Evolutionary conservation across 176 grass and related monocot species (phyloP), one percentile per base, ranked within the genome.

Genomic region (Thalia dealbata): DNA sequence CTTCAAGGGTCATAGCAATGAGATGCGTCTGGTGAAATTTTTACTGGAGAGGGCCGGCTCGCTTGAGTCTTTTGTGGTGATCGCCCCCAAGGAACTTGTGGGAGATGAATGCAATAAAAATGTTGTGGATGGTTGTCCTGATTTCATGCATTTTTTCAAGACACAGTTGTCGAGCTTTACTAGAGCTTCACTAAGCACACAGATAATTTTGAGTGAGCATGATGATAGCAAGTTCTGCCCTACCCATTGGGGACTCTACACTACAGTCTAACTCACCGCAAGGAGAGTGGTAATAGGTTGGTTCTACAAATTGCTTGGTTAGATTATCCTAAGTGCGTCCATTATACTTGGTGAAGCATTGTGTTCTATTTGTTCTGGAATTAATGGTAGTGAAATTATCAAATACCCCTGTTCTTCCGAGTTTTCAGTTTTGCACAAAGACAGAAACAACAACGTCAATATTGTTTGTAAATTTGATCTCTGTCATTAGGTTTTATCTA

Each of bases 1-100:
- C 74, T 96, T 91, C 84, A 92, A 92, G 72, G 89, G 89, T 41
- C 82, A 92, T 82, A 56, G 72, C 52, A 92, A 92, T 76, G 92
- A 96, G 89, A 75, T 82, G 54, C 75, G 70, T 14, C 81, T 96
- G 45, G 75, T 96, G 70, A 76, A 75, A 26, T 96, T 87, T 74
- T 77, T 96, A n/a, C 79, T 96, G 72, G 83, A 75, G 28, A 90
- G 85, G 18, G 75, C 80, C 52, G 71, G 64, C 24, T 42, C 50
- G 83, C 86, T 96, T 22, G 74, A 81, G 32, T 83, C 76, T 85
- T 25, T 96, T 18, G 50, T 83, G 52, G 64, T 96, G 48, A 74
- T 88, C 61, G 26, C 79, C 78, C 82, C 89, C 16, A 79, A 76
- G 58, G 92, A 96, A 69, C 80, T 86, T 81, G 67, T 82, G 54